Base-by-base conservation (phyloP, 2,329 filamentous ascomycete genomes). In the Colletotrichum gigasporum region DNA sequence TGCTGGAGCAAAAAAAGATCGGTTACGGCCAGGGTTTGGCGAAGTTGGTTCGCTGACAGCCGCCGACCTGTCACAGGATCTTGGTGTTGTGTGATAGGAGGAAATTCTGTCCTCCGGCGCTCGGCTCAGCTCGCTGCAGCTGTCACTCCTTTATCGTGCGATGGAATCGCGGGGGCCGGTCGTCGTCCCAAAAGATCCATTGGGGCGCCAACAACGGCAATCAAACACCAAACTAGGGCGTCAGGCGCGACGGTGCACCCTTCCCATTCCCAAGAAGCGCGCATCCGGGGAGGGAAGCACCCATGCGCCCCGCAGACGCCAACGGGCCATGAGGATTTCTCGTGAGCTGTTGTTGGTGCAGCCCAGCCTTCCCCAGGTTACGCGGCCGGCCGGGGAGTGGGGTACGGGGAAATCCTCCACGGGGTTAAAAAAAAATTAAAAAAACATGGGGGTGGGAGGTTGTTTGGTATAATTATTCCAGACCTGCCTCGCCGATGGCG, bases 1-100 rank as follows among this genome's bases (percentile, higher is more conserved):
- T n/a, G n/a, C n/a, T n/a, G n/a, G n/a, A n/a, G n/a, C n/a, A n/a
- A n/a, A n/a, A n/a, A n/a, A n/a, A n/a, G n/a, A n/a, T n/a, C n/a
- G n/a, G n/a, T n/a, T n/a, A n/a, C n/a, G n/a, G n/a, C n/a, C n/a
- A n/a, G n/a, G n/a, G n/a, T n/a, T n/a, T n/a, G n/a, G n/a, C n/a
- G n/a, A n/a, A n/a, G n/a, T n/a, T n/a, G n/a, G n/a, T n/a, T n/a
- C n/a, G n/a, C n/a, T n/a, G n/a, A n/a, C n/a, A n/a, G n/a, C n/a
- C n/a, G n/a, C n/a, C n/a, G n/a, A n/a, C n/a, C n/a, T n/a, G n/a
- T 11, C 32, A 28, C 47, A 12, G 20, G 20, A n/a, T 56, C 53
- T 56, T 47, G 53, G 53, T 56, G 30, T 56, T 35, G 45, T 56
- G 30, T 45, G 53, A 45, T 56, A 47, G 53, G 53, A 56, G 53